Percentiles rank a stretch among this genome's conserved stretches.
phyloP scores from a whole-genome alignment of 2,329 filamentous ascomycete species.

The Chaetomium olivaceum region DNA sequence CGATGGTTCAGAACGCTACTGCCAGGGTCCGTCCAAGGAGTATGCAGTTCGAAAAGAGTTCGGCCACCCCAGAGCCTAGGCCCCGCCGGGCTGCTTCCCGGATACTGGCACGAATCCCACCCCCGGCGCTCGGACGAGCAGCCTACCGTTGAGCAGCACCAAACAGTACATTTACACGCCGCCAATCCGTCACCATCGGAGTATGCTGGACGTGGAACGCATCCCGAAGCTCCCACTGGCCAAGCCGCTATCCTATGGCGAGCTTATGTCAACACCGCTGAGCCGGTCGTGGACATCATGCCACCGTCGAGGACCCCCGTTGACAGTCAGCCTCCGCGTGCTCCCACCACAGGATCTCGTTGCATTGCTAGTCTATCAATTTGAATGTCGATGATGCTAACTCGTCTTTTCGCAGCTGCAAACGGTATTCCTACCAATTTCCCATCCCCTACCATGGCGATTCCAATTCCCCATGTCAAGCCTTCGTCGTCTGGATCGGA shows the following conservation, averaged over 20 bases:
- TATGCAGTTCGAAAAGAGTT: slow-evolving; percentile 50
- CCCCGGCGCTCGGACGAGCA: slow-evolving; percentile 40
- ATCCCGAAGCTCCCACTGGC: slow-evolving; percentile 48
- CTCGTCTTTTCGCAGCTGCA: slow-evolving; percentile 41
- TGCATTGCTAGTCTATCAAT: slow-evolving; percentile 26
- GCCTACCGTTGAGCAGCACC: slow-evolving; percentile 33
- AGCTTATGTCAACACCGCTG: slow-evolving; percentile 43
- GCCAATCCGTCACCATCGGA: slow-evolving; percentile 46
- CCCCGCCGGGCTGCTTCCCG: slow-evolving; percentile 23
- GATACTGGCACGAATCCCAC: slow-evolving; percentile 31
- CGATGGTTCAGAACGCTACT: slow-evolving; percentile 45
- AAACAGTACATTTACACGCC: slow-evolving; percentile 39
- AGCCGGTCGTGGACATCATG: slow-evolving; percentile 14
- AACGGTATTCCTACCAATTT: slow-evolving; percentile 41
- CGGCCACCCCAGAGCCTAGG: slow-evolving; percentile 28
- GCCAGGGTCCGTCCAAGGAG: slow-evolving; percentile 49
- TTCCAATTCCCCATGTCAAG: slow-evolving; percentile 46
- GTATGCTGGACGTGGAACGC: slow-evolving; percentile 56
- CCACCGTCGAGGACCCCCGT: slow-evolving; percentile 4
- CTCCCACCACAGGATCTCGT: slow-evolving; percentile 34
- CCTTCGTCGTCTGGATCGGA: slow-evolving; percentile 37
- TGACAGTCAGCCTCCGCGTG: slow-evolving; percentile 42
- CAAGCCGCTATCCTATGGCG: slow-evolving; percentile 49
- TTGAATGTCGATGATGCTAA: slow-evolving; percentile 40
- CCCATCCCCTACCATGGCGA: slow-evolving; percentile 45